Evolutionary conservation across 2,329 filamentous ascomycete genomes (phyloP).

Genomic region (Fusarium sp.): DNA sequence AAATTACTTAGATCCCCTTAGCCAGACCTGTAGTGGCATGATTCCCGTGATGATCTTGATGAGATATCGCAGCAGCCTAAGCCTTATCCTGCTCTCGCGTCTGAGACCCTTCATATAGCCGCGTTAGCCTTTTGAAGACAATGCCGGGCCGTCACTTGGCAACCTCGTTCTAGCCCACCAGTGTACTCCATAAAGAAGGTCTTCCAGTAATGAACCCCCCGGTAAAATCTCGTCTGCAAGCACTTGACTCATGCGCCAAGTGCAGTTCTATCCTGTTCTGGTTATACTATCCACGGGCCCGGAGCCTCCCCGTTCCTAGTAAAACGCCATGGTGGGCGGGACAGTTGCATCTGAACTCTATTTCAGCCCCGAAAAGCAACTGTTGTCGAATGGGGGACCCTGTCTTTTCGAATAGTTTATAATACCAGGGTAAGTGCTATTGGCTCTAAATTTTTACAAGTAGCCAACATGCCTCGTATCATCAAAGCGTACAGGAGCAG

Average conservation of each 20-base stretch:
- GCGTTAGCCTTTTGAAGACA: background rate
- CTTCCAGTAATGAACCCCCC: background rate
- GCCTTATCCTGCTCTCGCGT: background rate
- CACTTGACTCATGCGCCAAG: background rate
- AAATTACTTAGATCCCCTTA: background rate
- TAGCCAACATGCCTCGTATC: background rate
- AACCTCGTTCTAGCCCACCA: background rate
- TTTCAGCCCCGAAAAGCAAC: background rate
- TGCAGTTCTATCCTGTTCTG: background rate
- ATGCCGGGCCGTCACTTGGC: background rate
- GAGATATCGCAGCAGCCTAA: background rate
- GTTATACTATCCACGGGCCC: background rate
- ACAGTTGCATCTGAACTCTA: background rate
- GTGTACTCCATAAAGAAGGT: background rate
- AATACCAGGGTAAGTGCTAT: background rate
- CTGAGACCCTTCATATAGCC: background rate
- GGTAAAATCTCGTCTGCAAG: background rate
- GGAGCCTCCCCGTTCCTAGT: background rate
- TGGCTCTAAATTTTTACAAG: background rate
- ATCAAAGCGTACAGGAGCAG: background rate
- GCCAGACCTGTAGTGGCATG: fast-evolving
- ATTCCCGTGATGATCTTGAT: background rate
- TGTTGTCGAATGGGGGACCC: background rate
- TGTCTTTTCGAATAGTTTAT: background rate
- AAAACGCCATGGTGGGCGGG: background rate